Evolutionary conservation across 176 grass and related monocot genomes (phyloP), one percentile per base, ranked within the genome.

Genomic region (Eleusine indica): DNA sequence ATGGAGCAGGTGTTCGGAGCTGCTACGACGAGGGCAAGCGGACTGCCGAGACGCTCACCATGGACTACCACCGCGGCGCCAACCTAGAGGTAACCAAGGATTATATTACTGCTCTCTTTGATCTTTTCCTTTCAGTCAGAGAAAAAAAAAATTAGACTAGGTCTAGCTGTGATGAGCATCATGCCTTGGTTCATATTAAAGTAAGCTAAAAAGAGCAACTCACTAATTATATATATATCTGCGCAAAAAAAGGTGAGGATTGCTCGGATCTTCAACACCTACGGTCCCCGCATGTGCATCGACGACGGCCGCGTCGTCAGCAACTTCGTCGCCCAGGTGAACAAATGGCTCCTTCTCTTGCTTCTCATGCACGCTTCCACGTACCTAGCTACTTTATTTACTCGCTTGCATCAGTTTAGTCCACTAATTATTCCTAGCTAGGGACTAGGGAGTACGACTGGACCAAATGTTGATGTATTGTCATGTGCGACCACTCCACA

Each of bases 21-120:
- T 97, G 95, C 84, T 97, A 97, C 72, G 95, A 97, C 72, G 95
- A 97, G 81, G 95, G 95, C 21, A 97, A 97, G 86, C 78, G 95
- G 41, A 97, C 95, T 21, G 95, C 95, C 4, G 95, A 97, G 90
- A 97, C 95, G 49, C 51, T 97, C 75, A 92, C 95, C 74, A 97
- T 97, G 95, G 95, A 97, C 78, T 97, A 97, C 88, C 92, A 97
- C 74, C 95, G 95, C 39, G 92, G 95, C 51, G 95, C 95, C 71
- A 87, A 89, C 70, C 87, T 97, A 49, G 88, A 97, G 92, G 95
- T 97, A 25, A 25, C 25, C 25, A 25, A 25, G 25, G 25, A 25
- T 25, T 25, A 25, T 25, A 25, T 25, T 25, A 25, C 25, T 25
- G 25, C 25, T 25, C 25, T 25, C 25, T 25, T 25, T 5, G 4